Percentiles rank a stretch among this genome's conserved stretches.
Evolutionary conservation across 2,329 filamentous ascomycete species (phyloP).

Genomic region (Xylogone sp.): DNA sequence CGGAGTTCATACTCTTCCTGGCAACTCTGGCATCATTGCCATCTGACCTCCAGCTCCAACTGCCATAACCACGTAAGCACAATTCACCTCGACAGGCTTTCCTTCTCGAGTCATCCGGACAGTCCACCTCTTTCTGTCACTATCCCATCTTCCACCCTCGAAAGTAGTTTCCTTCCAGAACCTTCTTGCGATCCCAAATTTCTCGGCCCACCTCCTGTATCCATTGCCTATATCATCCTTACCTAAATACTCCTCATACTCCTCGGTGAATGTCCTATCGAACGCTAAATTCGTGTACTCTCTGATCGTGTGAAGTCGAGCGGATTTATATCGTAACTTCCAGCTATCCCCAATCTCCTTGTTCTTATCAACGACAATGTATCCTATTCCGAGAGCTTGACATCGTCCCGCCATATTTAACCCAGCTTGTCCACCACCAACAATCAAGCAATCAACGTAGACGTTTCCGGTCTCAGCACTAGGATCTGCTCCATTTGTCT

Average conservation of each 20-base stretch:
- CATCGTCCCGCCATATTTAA: constrained; percentile 53
- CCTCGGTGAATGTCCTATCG: constrained; percentile 9
- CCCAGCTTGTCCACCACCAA: constrained; percentile 57
- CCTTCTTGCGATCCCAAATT: constrained; percentile 13
- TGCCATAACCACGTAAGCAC: constrained; percentile 10
- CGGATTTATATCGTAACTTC: constrained; percentile 39
- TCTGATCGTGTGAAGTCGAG: constrained; percentile 9
- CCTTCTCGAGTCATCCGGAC: constrained; percentile 3
- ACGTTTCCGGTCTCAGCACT: neutral
- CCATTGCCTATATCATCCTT: constrained; percentile 13
- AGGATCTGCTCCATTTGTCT: neutral
- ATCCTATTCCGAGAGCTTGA: constrained; percentile 50
- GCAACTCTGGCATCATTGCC: constrained; percentile 4
- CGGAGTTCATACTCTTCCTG: constrained; percentile 2
- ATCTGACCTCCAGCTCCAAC: constrained; percentile 9
- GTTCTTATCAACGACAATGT: constrained; percentile 54
- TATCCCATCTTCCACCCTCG: constrained; percentile 6
- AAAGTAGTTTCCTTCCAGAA: constrained; percentile 7
- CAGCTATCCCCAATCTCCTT: constrained; percentile 58
- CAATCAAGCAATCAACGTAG: constrained; percentile 10
- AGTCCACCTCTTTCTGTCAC: constrained; percentile 3
- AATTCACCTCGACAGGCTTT: constrained; percentile 1
- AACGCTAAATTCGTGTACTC: constrained; percentile 15
- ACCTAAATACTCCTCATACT: constrained; percentile 9
- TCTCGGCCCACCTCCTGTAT: constrained; percentile 9